Percentiles rank a stretch among this genome's conserved stretches.
These are phyloP conservation scores for Candida namnaoensis DNA, from an alignment of 805 yeast species.

Conservation along the genomic window DNA sequence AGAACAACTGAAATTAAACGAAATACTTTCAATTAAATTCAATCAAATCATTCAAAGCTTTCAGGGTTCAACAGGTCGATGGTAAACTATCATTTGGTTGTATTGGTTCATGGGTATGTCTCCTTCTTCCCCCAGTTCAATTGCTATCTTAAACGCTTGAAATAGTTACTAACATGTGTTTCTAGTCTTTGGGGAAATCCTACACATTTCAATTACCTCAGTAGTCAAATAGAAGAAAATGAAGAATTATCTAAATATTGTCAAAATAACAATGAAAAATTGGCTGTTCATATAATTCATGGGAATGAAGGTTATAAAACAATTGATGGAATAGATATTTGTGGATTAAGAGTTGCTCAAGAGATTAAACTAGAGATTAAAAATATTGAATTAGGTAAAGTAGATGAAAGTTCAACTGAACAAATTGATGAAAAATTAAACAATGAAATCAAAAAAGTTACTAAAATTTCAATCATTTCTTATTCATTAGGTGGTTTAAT, in stretches of 20 bases:
- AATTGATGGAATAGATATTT: conserved; percentile 81
- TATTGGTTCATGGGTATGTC: conserved; percentile 52
- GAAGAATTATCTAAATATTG: conserved; percentile 16
- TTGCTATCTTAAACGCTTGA: not conserved
- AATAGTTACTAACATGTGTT: not conserved
- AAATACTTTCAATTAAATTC: too few relatives aligned
- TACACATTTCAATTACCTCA: conserved; percentile 56
- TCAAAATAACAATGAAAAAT: conserved; percentile 7
- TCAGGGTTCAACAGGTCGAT: too few relatives aligned
- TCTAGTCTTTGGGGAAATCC: conserved; percentile 70
- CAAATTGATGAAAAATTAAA: conserved; percentile 3
- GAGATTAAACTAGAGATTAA: conserved; percentile 44
- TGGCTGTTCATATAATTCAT: conserved; percentile 13
- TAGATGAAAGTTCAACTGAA: too few relatives aligned
- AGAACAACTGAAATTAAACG: too few relatives aligned
- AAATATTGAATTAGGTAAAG: too few relatives aligned
- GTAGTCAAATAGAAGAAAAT: conserved; percentile 29
- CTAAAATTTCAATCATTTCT: conserved; percentile 68
- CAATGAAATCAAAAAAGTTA: conserved; percentile 28
- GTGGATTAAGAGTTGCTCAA: conserved; percentile 66
- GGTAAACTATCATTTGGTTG: conserved; percentile 37
- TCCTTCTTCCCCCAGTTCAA: not conserved
- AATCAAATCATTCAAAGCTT: too few relatives aligned
- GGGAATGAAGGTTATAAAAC: conserved; percentile 54
- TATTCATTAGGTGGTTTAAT: conserved; percentile 84